Base-by-base conservation (phyloP, 192 early-diverging fungal genomes). In the Coemansia umbellata region DNA sequence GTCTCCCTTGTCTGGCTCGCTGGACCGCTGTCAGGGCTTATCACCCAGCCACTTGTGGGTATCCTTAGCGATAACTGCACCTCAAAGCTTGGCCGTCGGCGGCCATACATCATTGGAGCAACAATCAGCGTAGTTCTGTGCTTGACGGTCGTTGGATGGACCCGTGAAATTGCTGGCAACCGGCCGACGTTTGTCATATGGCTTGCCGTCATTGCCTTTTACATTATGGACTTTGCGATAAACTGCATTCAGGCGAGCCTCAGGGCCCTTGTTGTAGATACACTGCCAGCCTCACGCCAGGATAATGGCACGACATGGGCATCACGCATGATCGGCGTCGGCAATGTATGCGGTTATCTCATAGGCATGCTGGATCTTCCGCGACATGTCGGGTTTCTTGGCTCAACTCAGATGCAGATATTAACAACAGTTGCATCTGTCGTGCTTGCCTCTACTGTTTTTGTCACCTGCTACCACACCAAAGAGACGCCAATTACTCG, bases 1-100 rank as follows among this genome's bases (percentile, higher is more conserved):
- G 85, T 88, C 52, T 91, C 92, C 31, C 70, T 97, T 27, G 95
- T 98, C 8, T 98, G 95, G 95, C 78, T 98, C 47, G 92, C 92
- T 2, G 90, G 90, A 6, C 90, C 90, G 31, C 66, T 92, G n/a
- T 88, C 87, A 30, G 90, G 89, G 11, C 70, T 91, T 15, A 55
- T 91, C 24, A 87, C 84, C 58, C 89, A 91, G 55, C 89, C 89
- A 15, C 67, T 94, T 32, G 85, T 94, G 9, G 94, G 94, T 8
- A 86, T 84, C 4, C 81, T 91, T 37, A 90, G 87, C 68, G 94
- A 97, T 69, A 66, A 70, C 32, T 82, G 82, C 56, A 88, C 84
- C 13, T 82, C 80, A 24, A 62, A 67, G 14, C 48, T 87, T n/a
- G 94, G 94, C 17, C 82, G 87, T 19, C 80, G 94, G 37, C 78